phyloP scores from a whole-genome alignment of 192 early-diverging fungal genomes.

The Coemansia sp. region DNA sequence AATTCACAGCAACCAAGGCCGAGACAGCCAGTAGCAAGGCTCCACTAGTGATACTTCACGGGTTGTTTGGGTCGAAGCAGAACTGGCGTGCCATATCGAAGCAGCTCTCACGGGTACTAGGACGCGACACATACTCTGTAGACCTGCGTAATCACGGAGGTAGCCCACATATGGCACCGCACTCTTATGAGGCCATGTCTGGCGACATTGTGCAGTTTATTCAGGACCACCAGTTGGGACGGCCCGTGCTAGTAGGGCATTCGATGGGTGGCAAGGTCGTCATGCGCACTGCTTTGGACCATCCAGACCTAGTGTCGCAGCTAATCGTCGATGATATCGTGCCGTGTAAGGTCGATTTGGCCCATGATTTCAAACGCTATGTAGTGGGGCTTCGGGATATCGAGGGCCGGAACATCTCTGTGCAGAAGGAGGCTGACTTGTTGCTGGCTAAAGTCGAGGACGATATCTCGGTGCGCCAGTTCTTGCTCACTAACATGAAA shows the following conservation, averaged over 20 bases:
- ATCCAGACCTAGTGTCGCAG: slow-evolving; percentile 56
- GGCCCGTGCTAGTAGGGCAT: slow-evolving; percentile 78
- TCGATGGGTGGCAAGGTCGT: slow-evolving; percentile 88
- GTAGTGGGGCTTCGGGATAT: slow-evolving; percentile 63
- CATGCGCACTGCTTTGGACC: slow-evolving; percentile 67
- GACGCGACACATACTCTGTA: slow-evolving; percentile 68
- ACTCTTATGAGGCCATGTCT: slow-evolving; percentile 81
- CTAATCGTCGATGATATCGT: slow-evolving; percentile 76
- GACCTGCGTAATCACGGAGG: slow-evolving; percentile 97
- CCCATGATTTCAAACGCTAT: slow-evolving; percentile 62
- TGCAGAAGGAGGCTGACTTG: slow-evolving; percentile 64
- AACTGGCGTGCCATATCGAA: slow-evolving; percentile 90
- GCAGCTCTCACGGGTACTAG: slow-evolving; percentile 64
- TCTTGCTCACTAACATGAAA: slow-evolving; percentile 92
- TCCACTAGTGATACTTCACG: slow-evolving; percentile 82
- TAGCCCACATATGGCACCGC: slow-evolving; percentile 67
- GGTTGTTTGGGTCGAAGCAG: slow-evolving; percentile 92
- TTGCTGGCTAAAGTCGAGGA: slow-evolving; percentile 59
- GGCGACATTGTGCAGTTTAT: slow-evolving; percentile 76
- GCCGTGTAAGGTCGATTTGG: slow-evolving; percentile 57
- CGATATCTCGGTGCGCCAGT: slow-evolving; percentile 69
- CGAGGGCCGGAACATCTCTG: slow-evolving; percentile 52
- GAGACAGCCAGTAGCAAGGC: slow-evolving; percentile 10
- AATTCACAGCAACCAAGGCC: slow-evolving; percentile 21
- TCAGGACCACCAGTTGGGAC: slow-evolving; percentile 57